Evolutionary conservation across 2,329 filamentous ascomycete genomes (phyloP).

Genomic region (Venturia asperata): DNA sequence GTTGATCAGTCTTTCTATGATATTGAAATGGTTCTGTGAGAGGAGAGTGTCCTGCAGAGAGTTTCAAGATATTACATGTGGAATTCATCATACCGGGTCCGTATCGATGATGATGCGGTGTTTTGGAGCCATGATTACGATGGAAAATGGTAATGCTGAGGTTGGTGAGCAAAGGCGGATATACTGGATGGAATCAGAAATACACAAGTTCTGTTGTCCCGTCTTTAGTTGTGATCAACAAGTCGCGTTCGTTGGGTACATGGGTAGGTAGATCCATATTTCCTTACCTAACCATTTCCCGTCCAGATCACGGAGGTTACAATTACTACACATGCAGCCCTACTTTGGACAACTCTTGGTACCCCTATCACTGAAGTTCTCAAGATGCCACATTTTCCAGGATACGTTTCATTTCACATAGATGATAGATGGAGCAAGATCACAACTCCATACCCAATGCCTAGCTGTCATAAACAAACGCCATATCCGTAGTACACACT

Average conservation of each 20-base stretch:
- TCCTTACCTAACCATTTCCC: background rate
- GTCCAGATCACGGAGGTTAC: background rate
- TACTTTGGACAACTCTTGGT: background rate
- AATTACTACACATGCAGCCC: background rate
- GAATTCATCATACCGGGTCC: constrained; percentile 59
- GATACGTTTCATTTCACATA: background rate
- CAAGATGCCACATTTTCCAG: background rate
- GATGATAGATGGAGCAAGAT: constrained; percentile 1
- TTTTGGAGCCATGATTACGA: constrained; percentile 32
- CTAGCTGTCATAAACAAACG: background rate
- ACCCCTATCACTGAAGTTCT: background rate
- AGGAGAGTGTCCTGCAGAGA: background rate
- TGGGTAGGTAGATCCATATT: background rate
- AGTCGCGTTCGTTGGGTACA: background rate
- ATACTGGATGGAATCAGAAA: background rate
- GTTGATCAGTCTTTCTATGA: background rate
- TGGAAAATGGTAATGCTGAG: background rate
- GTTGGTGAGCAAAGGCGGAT: background rate
- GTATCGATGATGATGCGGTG: constrained; percentile 86
- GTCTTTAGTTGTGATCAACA: background rate
- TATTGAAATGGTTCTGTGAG: background rate
- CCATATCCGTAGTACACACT: constrained; percentile 10
- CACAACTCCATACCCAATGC: constrained; percentile 6
- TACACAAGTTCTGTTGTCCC: background rate
- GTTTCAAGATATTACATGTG: background rate